Evolutionary conservation across 1,139 yeast species (phyloP), one percentile per base, ranked within the genome.

Genomic region (Groenewaldozyma sp.): DNA sequence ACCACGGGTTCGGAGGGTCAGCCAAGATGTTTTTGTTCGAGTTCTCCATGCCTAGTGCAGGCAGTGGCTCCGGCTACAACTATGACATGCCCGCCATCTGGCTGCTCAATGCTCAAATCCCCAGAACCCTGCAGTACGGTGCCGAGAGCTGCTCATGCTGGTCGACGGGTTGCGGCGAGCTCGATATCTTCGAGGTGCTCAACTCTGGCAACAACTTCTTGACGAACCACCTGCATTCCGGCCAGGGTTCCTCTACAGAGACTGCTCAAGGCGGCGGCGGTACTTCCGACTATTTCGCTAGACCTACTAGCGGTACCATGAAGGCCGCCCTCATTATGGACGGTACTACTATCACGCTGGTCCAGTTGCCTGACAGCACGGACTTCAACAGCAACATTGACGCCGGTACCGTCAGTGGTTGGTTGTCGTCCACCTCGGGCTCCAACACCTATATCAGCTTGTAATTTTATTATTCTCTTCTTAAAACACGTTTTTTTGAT

Each of bases 41-140:
- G 64, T 88, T 91, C 65, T 67, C 73, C 55, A 88, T 88, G 96
- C 97, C 98, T 39, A 63, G 70, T 41, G 94, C 82, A 52, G 48
- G 65, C 34, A 55, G 66, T 17, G 61, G 58, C 24, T 41, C 63
- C 24, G 52, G 55, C 37, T 61, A 67, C 32, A 73, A 78, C 58
- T 74, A 72, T 57, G 88, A 88, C 61, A 86, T 87, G 95, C 96
- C 97, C 42, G 96, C 96, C 32, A 78, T 88, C 55, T 88, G 96
- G 98, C 69, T 88, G 57, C 74, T 88, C 59, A 88, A 88, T 58
- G 95, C 96, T 34, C 81, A 83, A 64, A 83, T 88, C 54, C 95
- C 97, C 56, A 78, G 97, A 68, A 88, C 95, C 42, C 63, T 82
- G 46, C 96, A 91, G 67, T 91, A 88, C 58, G 93, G 93, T 58